Base-by-base conservation (phyloP, 2,329 filamentous ascomycete species). In the Pseudogymnoascus verrucosus region DNA sequence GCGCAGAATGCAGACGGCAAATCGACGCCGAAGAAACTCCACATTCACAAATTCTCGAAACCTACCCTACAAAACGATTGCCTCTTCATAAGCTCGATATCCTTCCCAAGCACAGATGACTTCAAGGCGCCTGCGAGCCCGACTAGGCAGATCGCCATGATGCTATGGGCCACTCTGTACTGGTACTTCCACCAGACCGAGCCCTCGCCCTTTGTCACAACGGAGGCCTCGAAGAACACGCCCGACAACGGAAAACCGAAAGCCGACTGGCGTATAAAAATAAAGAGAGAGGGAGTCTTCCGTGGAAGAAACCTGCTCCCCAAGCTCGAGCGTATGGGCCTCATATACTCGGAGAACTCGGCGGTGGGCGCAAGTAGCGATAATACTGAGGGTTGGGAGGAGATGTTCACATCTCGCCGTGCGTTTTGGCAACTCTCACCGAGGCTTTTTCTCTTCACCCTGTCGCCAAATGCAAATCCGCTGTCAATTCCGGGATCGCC, bases 121-220 rank as follows among this genome's bases (percentile, higher is more conserved):
- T 96, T 89, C 78, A 91, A 89, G 72, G 86, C 91, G 0, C 84
- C 89, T 1, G 86, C 82, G 12, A 96, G 91, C 66, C 91, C 91
- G 0, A 95, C 91, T 0, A 82, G 93, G 51, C 90, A 96, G 77
- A 90, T 96, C 65, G 93, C 93, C 68, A 92, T 97, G 90, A 96
- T 97, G 89, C 82, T 98, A 5, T 98, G 91, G 90, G 86, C 92
- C 36, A 93, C 91, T 1, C 79, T 98, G 44, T 96, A 91, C 79
- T 98, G 93, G 93, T 98, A 98, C 79, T 98, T 97, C 70, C 93
- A 97, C 77, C 91, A 96, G 74, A 83, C 86, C 0, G 83, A 88
- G 69, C 93, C 93, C 0, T 79, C 82, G 21, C 80, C 83, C 0
- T 82, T 84, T 60, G 72, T 95, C 36, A 80, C 81, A 16, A 90